These are phyloP conservation scores for Coniochaeta prunicola DNA, from an alignment of 2,329 filamentous ascomycete genomes.

Conservation along the genomic window DNA sequence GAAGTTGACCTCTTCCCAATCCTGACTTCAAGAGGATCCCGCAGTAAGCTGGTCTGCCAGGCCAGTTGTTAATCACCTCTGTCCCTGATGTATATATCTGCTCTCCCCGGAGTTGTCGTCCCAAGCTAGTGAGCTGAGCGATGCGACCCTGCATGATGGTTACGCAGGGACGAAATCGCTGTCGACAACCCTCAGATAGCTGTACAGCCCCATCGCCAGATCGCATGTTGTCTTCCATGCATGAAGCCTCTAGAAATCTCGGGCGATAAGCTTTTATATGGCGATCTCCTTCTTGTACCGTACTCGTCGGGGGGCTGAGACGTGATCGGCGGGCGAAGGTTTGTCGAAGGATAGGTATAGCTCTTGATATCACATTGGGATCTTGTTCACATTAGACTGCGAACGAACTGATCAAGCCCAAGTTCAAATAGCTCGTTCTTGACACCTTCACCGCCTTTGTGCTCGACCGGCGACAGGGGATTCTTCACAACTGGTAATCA, in stretches of 20 bases:
- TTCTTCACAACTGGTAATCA: constrained; percentile 57
- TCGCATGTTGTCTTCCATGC: background rate
- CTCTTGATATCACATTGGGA: background rate
- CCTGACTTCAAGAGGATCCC: no score
- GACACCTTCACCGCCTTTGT: constrained; percentile 61
- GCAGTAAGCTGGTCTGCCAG: no score
- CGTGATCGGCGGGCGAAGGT: background rate
- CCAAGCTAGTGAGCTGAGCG: background rate
- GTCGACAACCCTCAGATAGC: background rate
- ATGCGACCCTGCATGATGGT: background rate
- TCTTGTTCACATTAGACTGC: constrained; percentile 47
- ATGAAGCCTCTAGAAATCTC: background rate
- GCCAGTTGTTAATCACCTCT: no score
- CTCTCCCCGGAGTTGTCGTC: background rate
- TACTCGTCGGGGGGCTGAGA: background rate
- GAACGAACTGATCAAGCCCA: constrained; percentile 70
- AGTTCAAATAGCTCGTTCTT: constrained; percentile 65
- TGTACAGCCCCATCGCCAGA: background rate
- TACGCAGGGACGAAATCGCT: background rate
- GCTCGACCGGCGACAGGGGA: constrained; percentile 60
- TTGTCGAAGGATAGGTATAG: background rate
- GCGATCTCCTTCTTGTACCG: background rate
- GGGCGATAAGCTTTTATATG: background rate
- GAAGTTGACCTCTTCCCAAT: no score
- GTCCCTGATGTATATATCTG: no score